phyloP scores from a whole-genome alignment of 305 asterid genomes.

The Fraxinus ornus region DNA sequence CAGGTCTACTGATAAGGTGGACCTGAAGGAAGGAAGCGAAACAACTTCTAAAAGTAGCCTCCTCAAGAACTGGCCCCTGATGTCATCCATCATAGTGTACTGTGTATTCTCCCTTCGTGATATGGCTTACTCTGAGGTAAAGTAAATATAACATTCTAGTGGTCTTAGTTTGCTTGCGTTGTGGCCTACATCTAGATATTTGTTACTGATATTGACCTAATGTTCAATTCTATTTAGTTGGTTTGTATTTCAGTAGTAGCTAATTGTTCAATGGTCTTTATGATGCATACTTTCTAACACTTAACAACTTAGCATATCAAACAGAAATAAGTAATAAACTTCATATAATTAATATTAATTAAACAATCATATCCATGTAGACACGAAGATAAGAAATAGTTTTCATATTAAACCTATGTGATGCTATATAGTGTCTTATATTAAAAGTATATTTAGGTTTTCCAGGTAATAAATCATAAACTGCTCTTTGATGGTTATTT shows the following conservation, averaged over 20 bases:
- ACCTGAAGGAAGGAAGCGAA: slow-evolving; percentile 16
- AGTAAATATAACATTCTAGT: background rate
- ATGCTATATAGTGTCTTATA: background rate
- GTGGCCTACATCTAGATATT: background rate
- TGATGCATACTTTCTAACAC: background rate
- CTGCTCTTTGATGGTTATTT: background rate
- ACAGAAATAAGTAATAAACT: background rate
- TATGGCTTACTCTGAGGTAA: slow-evolving; percentile 94
- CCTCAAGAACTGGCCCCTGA: slow-evolving; percentile 83
- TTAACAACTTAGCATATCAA: background rate
- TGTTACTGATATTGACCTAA: background rate
- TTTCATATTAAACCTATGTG: background rate
- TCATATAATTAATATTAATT: background rate
- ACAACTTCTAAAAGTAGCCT: slow-evolving; percentile 45
- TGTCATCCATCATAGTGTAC: slow-evolving; percentile 82
- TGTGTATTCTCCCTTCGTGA: slow-evolving; percentile 91
- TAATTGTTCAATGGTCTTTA: background rate
- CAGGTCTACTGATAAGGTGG: slow-evolving; percentile 22
- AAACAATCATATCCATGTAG: background rate
- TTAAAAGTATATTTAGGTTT: background rate
- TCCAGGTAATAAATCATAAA: background rate
- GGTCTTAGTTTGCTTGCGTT: background rate
- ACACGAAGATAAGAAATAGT: background rate
- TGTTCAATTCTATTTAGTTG: background rate
- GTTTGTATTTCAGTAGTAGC: background rate